These are phyloP conservation scores for Arachnomyces sp. DNA, from an alignment of 2,329 filamentous ascomycete genomes.

Conservation along the genomic window DNA sequence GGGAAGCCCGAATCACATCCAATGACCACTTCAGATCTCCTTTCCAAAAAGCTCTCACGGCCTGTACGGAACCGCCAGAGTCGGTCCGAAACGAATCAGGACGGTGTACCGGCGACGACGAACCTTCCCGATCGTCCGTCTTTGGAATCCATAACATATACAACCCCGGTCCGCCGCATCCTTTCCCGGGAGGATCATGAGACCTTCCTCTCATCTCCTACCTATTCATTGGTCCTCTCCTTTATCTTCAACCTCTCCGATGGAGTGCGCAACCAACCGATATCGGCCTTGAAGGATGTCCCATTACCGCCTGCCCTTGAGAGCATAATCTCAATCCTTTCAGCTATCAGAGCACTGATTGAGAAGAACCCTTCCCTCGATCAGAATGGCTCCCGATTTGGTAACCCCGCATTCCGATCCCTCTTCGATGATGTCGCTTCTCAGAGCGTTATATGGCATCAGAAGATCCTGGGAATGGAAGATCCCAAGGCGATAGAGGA, in stretches of 20 bases:
- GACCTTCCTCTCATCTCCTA: slow-evolving; percentile 68
- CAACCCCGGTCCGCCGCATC: slow-evolving; percentile 67
- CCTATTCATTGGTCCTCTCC: slow-evolving; percentile 66
- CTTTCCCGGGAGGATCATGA: slow-evolving; percentile 73
- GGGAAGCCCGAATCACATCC: slow-evolving; percentile 9
- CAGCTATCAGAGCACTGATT: slow-evolving; percentile 61
- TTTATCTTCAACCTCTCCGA: slow-evolving; percentile 87
- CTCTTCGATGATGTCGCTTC: slow-evolving; percentile 55
- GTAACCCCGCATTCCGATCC: slow-evolving; percentile 81
- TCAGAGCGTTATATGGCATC: slow-evolving; percentile 36
- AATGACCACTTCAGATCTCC: slow-evolving; percentile 20
- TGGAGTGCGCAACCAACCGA: slow-evolving; percentile 62
- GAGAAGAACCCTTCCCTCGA: slow-evolving; percentile 70
- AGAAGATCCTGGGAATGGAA: slow-evolving; percentile 30
- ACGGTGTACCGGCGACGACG: slow-evolving; percentile 68
- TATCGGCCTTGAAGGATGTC: slow-evolving; percentile 41
- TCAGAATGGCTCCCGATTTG: slow-evolving; percentile 82
- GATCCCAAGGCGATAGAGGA: slow-evolving; percentile 55
- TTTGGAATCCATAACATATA: slow-evolving; percentile 54
- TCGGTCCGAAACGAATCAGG: slow-evolving; percentile 20
- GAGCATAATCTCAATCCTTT: slow-evolving; percentile 62
- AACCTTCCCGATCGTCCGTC: slow-evolving; percentile 61
- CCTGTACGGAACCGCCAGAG: slow-evolving; percentile 28
- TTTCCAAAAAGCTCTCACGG: slow-evolving; percentile 34
- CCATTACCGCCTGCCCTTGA: slow-evolving; percentile 52